Base-by-base conservation (phyloP, 1,284 basidiomycete genomes). In the Amylostereum areolatum region DNA sequence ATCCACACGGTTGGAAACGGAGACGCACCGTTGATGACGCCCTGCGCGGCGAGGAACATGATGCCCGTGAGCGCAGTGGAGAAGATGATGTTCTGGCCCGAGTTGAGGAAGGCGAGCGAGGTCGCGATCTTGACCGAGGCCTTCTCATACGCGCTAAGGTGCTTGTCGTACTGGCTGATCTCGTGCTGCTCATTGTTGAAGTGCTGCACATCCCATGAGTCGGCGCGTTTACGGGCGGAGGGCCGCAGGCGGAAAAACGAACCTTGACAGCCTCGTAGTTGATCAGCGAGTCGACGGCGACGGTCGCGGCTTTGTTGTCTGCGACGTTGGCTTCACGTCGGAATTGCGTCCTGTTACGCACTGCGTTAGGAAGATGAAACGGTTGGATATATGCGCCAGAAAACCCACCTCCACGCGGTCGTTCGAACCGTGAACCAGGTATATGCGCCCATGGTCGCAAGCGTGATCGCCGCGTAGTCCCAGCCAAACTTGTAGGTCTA, bases 181-280 rank as follows among this genome's bases (percentile, higher is more conserved):
- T 99, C 95, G 64, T 86, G 90, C 54, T 80, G 80, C 66, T 98
- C 96, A 63, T 99, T 99, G 73, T 97, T 97, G 74, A 99, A 99
- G 63, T 96, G 87, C 91, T 95, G 48, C 37, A 35, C 9, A 34
- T 43, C 33, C 33, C n/a, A n/a, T n/a, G n/a, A n/a, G 33, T 35
- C 33, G n/a, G 33, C 33, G 33, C 33, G 8, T 35, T n/a, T 35
- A 8, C 33, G 33, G n/a, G 8, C 33, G 33, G 8, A 8, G 8
- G 8, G 33, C 33, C 8, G 33, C 29, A 50, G 11, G 10, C 18
- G 8, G 37, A 3, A 6, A 6, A 11, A 53, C 66, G 43, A 50
- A 92, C 93, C 79, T 99, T 99, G 59, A 99, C 96, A 10, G 96
- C 96, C 66, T 99, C 96, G 61, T 92, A 99, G 64, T 99, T 99